These are phyloP conservation scores for Zygosaccharomyces rouxii DNA, from an alignment of 805 yeast species.

Conservation along the genomic window DNA sequence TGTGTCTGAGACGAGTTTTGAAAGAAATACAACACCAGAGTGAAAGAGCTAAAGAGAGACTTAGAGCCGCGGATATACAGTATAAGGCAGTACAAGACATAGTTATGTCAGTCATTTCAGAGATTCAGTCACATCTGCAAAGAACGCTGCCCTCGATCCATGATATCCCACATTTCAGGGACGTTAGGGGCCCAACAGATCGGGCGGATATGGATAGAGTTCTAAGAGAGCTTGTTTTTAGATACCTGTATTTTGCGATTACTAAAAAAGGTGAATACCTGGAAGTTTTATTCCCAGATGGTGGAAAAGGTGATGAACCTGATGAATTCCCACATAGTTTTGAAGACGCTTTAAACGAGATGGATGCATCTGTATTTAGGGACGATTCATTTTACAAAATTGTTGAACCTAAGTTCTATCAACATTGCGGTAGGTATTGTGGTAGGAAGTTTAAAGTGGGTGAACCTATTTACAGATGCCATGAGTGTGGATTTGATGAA, in stretches of 20 bases:
- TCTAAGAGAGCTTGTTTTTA: constrained; percentile 23
- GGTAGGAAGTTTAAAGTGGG: constrained; percentile 57
- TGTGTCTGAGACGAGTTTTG: constrained; percentile 2
- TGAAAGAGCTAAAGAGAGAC: background rate
- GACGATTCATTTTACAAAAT: constrained; percentile 18
- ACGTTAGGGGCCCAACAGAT: constrained; percentile 28
- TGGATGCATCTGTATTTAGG: constrained; percentile 8
- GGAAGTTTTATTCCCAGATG: constrained; percentile 35
- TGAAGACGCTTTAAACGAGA: constrained; percentile 20
- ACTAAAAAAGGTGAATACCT: constrained; percentile 40
- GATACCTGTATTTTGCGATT: constrained; percentile 33
- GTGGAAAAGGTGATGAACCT: constrained; percentile 9
- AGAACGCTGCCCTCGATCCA: constrained; percentile 22
- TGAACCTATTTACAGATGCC: constrained; percentile 68
- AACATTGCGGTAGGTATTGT: constrained; percentile 62
- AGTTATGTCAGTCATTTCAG: constrained; percentile 1
- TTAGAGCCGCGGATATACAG: background rate
- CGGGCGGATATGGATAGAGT: constrained; percentile 28
- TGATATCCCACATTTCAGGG: constrained; percentile 16
- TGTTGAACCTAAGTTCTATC: constrained; percentile 12
- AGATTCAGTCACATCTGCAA: constrained; percentile 14
- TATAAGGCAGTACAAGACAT: constrained; percentile 2
- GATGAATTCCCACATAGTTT: constrained; percentile 18
- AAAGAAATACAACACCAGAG: background rate
- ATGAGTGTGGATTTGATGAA: constrained; percentile 71